These are phyloP conservation scores for Aspergillus puulaauensis DNA, from an alignment of 2,329 filamentous ascomycete genomes.

Conservation along the genomic window DNA sequence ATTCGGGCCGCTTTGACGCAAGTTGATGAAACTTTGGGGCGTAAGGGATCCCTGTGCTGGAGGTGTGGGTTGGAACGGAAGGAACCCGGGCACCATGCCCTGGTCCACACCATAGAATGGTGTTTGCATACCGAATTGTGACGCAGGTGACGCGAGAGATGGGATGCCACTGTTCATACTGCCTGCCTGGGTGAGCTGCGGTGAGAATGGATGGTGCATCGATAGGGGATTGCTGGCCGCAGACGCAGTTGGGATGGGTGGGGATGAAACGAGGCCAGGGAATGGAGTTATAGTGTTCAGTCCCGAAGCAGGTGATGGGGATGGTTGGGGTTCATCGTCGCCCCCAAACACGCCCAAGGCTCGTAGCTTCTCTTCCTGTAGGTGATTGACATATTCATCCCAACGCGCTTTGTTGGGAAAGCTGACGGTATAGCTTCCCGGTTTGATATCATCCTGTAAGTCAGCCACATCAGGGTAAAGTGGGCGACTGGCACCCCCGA, in stretches of 20 bases:
- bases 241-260: constrained; percentile 76
- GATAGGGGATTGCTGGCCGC: constrained; percentile 67
- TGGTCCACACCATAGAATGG: constrained; percentile 60
- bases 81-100: constrained; percentile 65
- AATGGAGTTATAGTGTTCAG: constrained; percentile 71
- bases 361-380: constrained; percentile 88
- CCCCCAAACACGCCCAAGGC: constrained; percentile 84
- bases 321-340: constrained; percentile 67
- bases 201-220: constrained; percentile 63
- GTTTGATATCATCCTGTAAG: constrained; percentile 33
- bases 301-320: constrained; percentile 65
- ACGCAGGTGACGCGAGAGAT: constrained; percentile 70
- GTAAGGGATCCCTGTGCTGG: constrained; percentile 44
- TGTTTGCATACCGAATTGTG: constrained; percentile 59
- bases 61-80: constrained; percentile 64
- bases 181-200: constrained; percentile 59
- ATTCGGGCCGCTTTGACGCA: constrained; percentile 49
- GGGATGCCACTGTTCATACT: constrained; percentile 63
- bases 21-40: constrained; percentile 44
- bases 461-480: constrained; percentile 44
- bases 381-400: constrained; percentile 76
- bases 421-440: constrained; percentile 35
- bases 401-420: constrained; percentile 56
- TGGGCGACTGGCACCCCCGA: constrained; percentile 45
- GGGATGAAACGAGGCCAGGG: constrained; percentile 76